Conservation (phyloP, 2,329 filamentous ascomycete species). For the Karstenula rhodostoma region DNA sequence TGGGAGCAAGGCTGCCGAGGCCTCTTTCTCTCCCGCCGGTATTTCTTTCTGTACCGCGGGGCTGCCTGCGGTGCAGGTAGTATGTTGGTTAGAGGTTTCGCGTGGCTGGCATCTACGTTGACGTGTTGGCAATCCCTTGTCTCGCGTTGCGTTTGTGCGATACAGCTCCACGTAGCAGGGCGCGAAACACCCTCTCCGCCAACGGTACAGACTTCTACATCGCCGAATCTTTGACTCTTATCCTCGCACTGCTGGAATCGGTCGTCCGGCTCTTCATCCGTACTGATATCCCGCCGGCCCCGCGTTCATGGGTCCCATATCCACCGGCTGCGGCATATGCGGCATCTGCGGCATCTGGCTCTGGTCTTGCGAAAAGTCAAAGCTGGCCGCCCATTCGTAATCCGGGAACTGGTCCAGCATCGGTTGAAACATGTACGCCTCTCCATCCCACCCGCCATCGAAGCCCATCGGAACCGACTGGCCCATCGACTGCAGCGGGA, state of each 20-base stretch:
- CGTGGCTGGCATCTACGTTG: no score
- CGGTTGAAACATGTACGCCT: slow-evolving; percentile 39
- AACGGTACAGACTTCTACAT: neutral
- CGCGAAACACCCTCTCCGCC: neutral
- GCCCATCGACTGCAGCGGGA: slow-evolving; percentile 32
- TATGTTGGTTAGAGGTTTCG: neutral
- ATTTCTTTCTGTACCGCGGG: neutral
- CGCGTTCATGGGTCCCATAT: slow-evolving; percentile 12
- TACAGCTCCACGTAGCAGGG: neutral
- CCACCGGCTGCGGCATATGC: slow-evolving; percentile 14
- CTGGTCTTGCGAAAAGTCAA: slow-evolving; percentile 42
- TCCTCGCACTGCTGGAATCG: neutral
- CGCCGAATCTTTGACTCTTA: neutral
- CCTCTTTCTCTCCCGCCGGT: neutral
- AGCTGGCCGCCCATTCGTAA: slow-evolving; percentile 49
- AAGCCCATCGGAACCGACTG: slow-evolving; percentile 36
- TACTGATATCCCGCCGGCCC: slow-evolving; percentile 38
- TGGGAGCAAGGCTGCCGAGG: neutral
- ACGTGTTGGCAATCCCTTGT: neutral
- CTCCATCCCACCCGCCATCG: slow-evolving; percentile 34
- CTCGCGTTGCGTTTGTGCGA: neutral
- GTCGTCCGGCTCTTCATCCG: slow-evolving; percentile 17
- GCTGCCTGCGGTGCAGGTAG: neutral
- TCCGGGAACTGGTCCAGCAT: slow-evolving; percentile 49
- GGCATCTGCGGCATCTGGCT: slow-evolving; percentile 36